These are phyloP conservation scores for Ogataea hybrid DNA, from an alignment of 1,139 yeast species.

Conservation along the genomic window DNA sequence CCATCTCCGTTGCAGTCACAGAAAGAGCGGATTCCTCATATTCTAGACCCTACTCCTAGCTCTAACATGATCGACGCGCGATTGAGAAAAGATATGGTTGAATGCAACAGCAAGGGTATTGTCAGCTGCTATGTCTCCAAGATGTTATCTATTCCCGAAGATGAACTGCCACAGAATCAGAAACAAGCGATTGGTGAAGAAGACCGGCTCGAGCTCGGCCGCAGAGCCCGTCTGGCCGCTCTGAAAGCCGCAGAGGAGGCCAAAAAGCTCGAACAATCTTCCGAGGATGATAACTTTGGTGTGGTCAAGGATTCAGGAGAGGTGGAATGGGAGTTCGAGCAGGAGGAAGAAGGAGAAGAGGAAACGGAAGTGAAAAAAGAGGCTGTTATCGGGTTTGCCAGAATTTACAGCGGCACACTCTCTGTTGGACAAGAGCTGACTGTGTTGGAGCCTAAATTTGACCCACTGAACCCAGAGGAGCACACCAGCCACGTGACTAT, in stretches of 20 bases:
- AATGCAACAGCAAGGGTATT: conserved; percentile 63
- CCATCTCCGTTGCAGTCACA: conserved; percentile 87
- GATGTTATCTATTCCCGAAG: conserved; percentile 78
- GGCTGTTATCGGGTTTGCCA: conserved; percentile 78
- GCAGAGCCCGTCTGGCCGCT: conserved; percentile 68
- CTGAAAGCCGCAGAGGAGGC: conserved; percentile 67
- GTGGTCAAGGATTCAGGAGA: conserved; percentile 34
- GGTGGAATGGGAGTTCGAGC: conserved; percentile 44
- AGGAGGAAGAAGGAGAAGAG: conserved; percentile 41
- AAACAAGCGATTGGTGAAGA: conserved; percentile 44
- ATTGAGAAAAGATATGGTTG: conserved; percentile 54
- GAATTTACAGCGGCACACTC: conserved; percentile 85
- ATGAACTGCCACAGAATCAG: conserved; percentile 68
- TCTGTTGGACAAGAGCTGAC: conserved; percentile 70
- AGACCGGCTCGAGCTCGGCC: conserved; percentile 65
- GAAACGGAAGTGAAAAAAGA: conserved; percentile 50
- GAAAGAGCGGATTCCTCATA: conserved; percentile 60
- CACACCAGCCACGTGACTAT: conserved; percentile 55
- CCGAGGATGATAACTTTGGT: conserved; percentile 27
- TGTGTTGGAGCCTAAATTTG: conserved; percentile 84
- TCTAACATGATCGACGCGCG: conserved; percentile 47
- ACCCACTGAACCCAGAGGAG: conserved; percentile 63
- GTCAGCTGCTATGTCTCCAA: conserved; percentile 87
- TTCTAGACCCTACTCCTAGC: conserved; percentile 59
- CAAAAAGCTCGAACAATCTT: conserved; percentile 34